A percentile compares a stretch with the other conserved stretches of the same genome.
Conservation (phyloP, 495 filamentous ascomycete genomes). For the Pyrenula aspistea region DNA sequence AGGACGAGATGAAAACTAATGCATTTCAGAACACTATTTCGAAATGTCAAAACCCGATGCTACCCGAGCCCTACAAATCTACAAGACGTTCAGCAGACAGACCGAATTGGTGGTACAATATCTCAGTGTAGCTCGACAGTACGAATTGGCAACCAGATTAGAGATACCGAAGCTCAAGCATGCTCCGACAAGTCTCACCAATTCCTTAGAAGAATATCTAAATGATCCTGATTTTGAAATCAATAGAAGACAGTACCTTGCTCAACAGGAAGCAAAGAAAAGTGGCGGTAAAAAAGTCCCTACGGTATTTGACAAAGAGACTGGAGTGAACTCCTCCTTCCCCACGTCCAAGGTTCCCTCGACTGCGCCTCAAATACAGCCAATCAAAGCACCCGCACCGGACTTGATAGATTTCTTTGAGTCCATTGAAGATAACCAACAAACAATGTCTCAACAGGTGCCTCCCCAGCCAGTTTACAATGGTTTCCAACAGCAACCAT, state of each 20-base stretch:
- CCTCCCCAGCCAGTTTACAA: constrained; percentile 29
- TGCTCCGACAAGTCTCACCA: constrained; percentile 79
- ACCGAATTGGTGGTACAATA: constrained; percentile 90
- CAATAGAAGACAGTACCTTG: constrained; percentile 82
- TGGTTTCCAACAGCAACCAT: constrained; percentile 35
- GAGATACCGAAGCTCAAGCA: constrained; percentile 98
- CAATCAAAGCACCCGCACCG: constrained; percentile 51
- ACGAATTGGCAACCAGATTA: constrained; percentile 80
- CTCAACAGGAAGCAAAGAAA: constrained; percentile 73
- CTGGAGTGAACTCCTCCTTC: constrained; percentile 6
- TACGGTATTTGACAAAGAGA: constrained; percentile 7
- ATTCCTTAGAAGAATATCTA: constrained; percentile 86
- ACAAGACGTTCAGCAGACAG: constrained; percentile 84
- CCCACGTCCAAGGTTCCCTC: constrained; percentile 14
- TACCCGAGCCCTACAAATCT: constrained; percentile 82
- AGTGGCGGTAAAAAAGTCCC: constrained; percentile 24
- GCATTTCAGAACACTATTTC: constrained; percentile 74
- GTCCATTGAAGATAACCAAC: constrained; percentile 88
- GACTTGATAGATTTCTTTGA: constrained; percentile 98
- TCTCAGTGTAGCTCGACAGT: constrained; percentile 73
- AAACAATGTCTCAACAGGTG: constrained; percentile 38
- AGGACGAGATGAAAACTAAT: constrained; percentile 9
- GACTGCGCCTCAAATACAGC: constrained; percentile 10
- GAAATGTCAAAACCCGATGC: constrained; percentile 95
- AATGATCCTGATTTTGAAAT: constrained; percentile 94